Evolutionary conservation across 1,139 yeast genomes (phyloP).

Genomic region (Cylindricascospora bacillispora): DNA sequence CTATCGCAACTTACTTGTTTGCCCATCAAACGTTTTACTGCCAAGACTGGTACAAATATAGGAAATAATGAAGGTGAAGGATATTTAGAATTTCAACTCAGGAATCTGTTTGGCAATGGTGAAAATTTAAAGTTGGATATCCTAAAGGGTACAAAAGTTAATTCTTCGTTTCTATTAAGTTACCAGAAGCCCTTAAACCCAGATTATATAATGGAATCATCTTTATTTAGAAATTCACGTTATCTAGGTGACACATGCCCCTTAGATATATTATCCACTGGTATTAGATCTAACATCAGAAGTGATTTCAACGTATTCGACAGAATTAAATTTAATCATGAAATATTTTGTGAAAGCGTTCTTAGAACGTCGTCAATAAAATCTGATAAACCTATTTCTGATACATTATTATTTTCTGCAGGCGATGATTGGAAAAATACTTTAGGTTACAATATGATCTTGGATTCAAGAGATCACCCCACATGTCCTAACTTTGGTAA

Average conservation of each 20-base stretch:
- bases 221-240: constrained; percentile 46
- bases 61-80: constrained; percentile 97
- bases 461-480: constrained; percentile 46
- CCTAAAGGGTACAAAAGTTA: constrained; percentile 65
- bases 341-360: constrained; percentile 50
- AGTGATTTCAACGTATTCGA: constrained; percentile 3
- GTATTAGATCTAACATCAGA: constrained; percentile 5
- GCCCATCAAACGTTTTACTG: constrained; percentile 56
- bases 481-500: constrained; percentile 50
- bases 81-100: constrained; percentile 60
- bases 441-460: constrained; percentile 36
- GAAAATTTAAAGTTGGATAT: constrained; percentile 71
- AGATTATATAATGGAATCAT: constrained; percentile 38
- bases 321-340: constrained; percentile 32
- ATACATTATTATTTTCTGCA: constrained; percentile 30
- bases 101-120: constrained; percentile 81
- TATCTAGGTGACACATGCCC: constrained; percentile 36
- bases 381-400: constrained; percentile 17
- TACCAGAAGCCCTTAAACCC: constrained; percentile 43
- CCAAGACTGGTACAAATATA: constrained; percentile 85
- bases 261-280: constrained; percentile 2
- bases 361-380: constrained; percentile 46
- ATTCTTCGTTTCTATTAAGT: constrained; percentile 55
- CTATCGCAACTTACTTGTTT: constrained; percentile 44
- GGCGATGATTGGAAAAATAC: constrained; percentile 54